Evolutionary conservation across 441 rosid species (phyloP).

Genomic region (Corymbia calophylla): DNA sequence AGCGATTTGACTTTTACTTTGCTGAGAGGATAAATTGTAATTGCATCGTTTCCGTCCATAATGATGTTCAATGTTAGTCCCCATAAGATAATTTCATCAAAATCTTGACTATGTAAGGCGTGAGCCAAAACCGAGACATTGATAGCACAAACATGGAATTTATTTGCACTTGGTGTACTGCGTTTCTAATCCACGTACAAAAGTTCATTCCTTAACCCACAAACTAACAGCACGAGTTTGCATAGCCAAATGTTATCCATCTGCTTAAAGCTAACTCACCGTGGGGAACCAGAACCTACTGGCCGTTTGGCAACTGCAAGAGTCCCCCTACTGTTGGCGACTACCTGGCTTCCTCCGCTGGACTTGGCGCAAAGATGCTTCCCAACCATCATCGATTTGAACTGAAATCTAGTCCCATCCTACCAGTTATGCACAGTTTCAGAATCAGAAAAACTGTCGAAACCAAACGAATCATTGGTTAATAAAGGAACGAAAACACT

Average conservation of each 20-base stretch:
- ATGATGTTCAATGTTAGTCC: background rate
- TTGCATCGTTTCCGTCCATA: background rate
- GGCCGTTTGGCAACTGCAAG: constrained; percentile 1
- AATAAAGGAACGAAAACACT: background rate
- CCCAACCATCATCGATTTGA: constrained; percentile 29
- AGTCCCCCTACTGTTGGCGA: constrained; percentile 19
- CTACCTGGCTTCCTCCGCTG: constrained; percentile 31
- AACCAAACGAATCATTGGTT: background rate
- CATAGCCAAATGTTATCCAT: background rate
- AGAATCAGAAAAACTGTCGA: background rate
- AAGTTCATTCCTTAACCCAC: background rate
- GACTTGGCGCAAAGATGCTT: constrained; percentile 35
- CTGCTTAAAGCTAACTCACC: constrained; percentile 9
- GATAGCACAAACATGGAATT: background rate
- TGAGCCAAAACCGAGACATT: background rate
- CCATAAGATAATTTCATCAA: background rate
- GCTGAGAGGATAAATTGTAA: background rate
- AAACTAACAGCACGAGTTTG: background rate
- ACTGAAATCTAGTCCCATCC: constrained; percentile 44
- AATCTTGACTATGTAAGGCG: background rate
- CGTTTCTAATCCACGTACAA: background rate
- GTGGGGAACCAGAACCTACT: constrained; percentile 12
- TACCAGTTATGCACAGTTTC: background rate
- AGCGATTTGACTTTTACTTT: too few species aligned
- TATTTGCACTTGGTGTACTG: background rate